Evolutionary conservation across 306 rosid species (phyloP), one percentile per base, ranked within the genome.

Genomic region (Inga oerstediana): DNA sequence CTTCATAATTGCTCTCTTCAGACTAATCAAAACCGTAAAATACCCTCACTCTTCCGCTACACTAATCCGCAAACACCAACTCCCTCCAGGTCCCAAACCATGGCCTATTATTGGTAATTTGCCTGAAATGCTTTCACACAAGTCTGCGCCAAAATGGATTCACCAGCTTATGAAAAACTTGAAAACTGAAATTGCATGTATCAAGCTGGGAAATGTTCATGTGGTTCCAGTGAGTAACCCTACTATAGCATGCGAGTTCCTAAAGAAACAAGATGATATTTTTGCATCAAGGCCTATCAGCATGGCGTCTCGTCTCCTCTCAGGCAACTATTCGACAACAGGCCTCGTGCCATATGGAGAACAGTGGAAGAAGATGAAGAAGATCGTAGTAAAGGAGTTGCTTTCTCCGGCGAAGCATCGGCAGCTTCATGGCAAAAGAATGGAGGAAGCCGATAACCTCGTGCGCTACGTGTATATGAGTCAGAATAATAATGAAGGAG

Each of bases 381-480:
- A 46, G 51, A 46, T 46, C 13, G 51, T 46, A 46, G 51, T 46
- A 13, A 80, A 46, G 46, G 70, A 46, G 51, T 46, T 46, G 51
- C 51, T 46, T 46, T 46, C 51, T 46, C 51, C 51, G 2, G 10
- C 51, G 51, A 46, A 46, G 51, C 65, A n/a, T 9, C n/a, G 4
- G 65, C 8, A 12, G 51, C 51, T 46, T 46, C 51, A 46, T 46
- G 51, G 12, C 51, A 46, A 46, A 9, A 9, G 51, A 51, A 52
- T 59, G 1, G 65, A 46, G 51, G 51, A 46, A 46, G 51, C 51
- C 12, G 51, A 46, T 13, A 46, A 46, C 51, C 86, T 85, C 2
- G 65, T 88, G 4, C 81, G 49, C 3, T 83, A 62, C 10, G 10
- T 88, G 0, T 59, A 68, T 78, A 41, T 13, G 1, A 66, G 51